phyloP scores from a whole-genome alignment of 202 grass and related monocot genomes.

The Musa balbisiana region DNA sequence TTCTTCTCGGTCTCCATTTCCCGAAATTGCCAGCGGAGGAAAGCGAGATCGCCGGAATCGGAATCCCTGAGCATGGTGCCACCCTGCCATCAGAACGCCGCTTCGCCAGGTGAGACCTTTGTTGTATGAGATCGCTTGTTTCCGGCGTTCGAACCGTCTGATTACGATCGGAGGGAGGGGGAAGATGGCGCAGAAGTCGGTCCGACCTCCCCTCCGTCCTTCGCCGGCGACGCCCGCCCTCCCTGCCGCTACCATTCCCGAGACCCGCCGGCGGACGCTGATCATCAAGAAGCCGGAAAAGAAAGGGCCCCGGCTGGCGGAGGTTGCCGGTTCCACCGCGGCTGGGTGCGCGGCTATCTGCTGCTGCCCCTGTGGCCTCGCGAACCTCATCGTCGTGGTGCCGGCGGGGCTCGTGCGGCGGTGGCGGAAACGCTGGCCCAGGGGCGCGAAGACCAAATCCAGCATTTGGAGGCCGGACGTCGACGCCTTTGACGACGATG shows the following conservation, averaged over 20 bases:
- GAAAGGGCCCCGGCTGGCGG: not conserved
- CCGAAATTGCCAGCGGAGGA: too few species aligned
- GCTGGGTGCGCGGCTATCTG: constrained; percentile 22
- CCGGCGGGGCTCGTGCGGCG: constrained; percentile 12
- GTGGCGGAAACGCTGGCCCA: not conserved
- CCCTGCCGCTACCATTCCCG: not conserved
- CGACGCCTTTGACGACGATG: not conserved
- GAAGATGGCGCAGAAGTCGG: not conserved
- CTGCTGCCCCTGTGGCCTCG: constrained; percentile 22
- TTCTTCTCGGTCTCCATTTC: too few species aligned
- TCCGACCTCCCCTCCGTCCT: not conserved
- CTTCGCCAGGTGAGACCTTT: not conserved
- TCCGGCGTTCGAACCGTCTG: not conserved
- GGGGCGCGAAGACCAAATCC: not conserved
- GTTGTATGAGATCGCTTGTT: not conserved
- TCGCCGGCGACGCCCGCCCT: not conserved
- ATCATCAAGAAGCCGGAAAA: not conserved
- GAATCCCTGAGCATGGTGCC: not conserved
- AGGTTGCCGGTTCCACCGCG: constrained; percentile 2
- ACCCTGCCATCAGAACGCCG: not conserved
- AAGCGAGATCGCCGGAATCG: not conserved
- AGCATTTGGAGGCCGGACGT: not conserved
- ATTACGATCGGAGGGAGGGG: not conserved
- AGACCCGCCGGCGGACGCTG: not conserved
- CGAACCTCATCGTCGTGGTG: not conserved